Evolutionary conservation across 2,329 filamentous ascomycete species (phyloP).

Genomic region (Trichoderma koningii): DNA sequence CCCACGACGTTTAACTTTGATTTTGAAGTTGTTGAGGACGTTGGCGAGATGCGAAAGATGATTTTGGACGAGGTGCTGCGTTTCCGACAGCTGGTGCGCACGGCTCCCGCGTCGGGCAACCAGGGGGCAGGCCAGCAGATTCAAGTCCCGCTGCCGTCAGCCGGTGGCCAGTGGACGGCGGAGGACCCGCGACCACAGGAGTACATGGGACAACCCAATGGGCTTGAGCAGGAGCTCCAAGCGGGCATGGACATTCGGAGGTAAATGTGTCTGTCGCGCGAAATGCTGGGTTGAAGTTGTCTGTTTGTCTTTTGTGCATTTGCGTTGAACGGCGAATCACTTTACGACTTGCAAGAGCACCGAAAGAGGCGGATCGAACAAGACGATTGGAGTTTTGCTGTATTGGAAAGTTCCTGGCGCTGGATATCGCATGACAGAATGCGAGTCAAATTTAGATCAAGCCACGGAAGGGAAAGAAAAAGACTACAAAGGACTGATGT

Average conservation of each 20-base stretch:
- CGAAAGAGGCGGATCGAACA: background rate
- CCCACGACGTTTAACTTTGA: slow-evolving; percentile 96
- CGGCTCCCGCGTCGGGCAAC: slow-evolving; percentile 46
- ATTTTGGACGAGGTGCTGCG: slow-evolving; percentile 91
- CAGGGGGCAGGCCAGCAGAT: slow-evolving; percentile 42
- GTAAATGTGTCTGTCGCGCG: slow-evolving; percentile 23
- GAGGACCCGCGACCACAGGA: slow-evolving; percentile 64
- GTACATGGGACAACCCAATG: slow-evolving; percentile 51
- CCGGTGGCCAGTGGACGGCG: slow-evolving; percentile 57
- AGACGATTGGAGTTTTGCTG: slow-evolving; percentile 7
- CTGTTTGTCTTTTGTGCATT: background rate
- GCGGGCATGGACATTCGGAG: slow-evolving; percentile 45
- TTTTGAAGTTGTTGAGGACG: slow-evolving; percentile 96
- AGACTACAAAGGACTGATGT: slow-evolving; percentile 8
- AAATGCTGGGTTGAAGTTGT: background rate
- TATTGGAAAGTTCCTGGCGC: slow-evolving; percentile 1
- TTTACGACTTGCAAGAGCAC: background rate
- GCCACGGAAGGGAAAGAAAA: background rate
- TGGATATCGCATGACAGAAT: background rate
- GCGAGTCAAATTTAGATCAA: background rate
- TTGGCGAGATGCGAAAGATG: slow-evolving; percentile 93
- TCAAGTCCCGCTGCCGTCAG: slow-evolving; percentile 56
- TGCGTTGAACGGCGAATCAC: background rate
- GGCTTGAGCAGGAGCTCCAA: slow-evolving; percentile 61
- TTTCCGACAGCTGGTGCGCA: slow-evolving; percentile 70